A percentile compares a stretch with the other conserved stretches of the same genome.
Conservation (phyloP, 305 asterid genomes). For the Rubia tinctorum region DNA sequence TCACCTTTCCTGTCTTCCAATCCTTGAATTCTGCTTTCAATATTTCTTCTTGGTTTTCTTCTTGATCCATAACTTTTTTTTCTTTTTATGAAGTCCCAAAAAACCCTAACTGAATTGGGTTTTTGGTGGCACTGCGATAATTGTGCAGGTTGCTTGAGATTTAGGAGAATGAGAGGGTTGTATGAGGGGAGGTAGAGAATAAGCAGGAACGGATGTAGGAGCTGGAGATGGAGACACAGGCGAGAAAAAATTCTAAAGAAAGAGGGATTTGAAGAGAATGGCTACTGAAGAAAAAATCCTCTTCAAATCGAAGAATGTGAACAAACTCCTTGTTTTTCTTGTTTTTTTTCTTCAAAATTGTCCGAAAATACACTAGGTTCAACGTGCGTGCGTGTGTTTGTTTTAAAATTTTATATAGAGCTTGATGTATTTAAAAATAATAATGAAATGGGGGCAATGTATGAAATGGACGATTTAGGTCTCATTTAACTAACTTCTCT, state of each 20-base stretch:
- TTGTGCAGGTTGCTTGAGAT: background rate
- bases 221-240: too few species aligned
- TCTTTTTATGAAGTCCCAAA: too few species aligned
- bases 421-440: background rate
- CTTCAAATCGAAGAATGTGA: slow-evolving; percentile 64
- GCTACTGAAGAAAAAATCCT: slow-evolving; percentile 71
- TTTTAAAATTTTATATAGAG: background rate
- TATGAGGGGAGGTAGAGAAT: background rate
- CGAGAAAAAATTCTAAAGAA: slow-evolving; percentile 37
- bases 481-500: background rate
- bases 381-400: background rate
- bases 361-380: background rate
- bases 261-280: slow-evolving; percentile 66
- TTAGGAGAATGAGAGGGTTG: background rate
- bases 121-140: too few species aligned
- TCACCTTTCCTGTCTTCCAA: too few species aligned
- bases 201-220: too few species aligned
- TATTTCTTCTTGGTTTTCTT: too few species aligned
- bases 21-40: too few species aligned
- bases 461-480: too few species aligned
- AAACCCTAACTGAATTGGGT: too few species aligned
- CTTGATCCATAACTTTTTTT: too few species aligned
- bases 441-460: background rate
- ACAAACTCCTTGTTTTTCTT: background rate
- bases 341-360: background rate